A percentile compares a stretch with the other conserved stretches of the same genome.
phyloP scores from a whole-genome alignment of 495 filamentous ascomycete species.

The Aspergillus diversus region DNA sequence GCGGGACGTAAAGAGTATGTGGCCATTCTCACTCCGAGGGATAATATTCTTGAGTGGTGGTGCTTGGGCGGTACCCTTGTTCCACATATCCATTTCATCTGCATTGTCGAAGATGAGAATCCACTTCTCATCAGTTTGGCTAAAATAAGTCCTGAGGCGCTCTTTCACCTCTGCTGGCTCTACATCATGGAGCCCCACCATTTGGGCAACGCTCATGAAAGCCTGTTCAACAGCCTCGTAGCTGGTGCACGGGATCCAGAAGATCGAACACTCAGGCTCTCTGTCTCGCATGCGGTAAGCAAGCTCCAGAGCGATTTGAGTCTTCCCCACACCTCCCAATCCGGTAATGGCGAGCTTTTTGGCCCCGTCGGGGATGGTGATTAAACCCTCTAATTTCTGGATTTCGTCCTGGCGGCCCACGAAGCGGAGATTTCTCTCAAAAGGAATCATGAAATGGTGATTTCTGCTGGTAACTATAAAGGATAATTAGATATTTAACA shows the following conservation, averaged over 20 bases:
- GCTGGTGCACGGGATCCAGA: not conserved
- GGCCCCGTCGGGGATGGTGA: not conserved
- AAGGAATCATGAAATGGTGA: not conserved
- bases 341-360: constrained; percentile 40
- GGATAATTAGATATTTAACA: too few species aligned
- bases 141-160: constrained; percentile 31
- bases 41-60: not conserved
- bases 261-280: constrained; percentile 8
- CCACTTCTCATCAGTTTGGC: constrained; percentile 32
- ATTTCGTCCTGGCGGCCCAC: not conserved
- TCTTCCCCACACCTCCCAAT: constrained; percentile 54
- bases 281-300: constrained; percentile 44
- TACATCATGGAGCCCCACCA: not conserved
- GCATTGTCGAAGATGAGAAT: constrained; percentile 44
- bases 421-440: not conserved
- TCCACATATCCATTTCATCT: constrained; percentile 32
- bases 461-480: constrained; percentile 4
- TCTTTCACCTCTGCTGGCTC: not conserved
- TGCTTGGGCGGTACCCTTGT: constrained; percentile 1
- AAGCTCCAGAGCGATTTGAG: constrained; percentile 54
- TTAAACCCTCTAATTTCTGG: not conserved
- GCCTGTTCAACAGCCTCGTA: not conserved
- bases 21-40: not conserved
- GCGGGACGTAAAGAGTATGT: not conserved
- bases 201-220: not conserved